Percentiles rank a stretch among this genome's conserved stretches.
Conservation (phyloP, 2,329 filamentous ascomycete genomes). For the Trichoderma sp. region DNA sequence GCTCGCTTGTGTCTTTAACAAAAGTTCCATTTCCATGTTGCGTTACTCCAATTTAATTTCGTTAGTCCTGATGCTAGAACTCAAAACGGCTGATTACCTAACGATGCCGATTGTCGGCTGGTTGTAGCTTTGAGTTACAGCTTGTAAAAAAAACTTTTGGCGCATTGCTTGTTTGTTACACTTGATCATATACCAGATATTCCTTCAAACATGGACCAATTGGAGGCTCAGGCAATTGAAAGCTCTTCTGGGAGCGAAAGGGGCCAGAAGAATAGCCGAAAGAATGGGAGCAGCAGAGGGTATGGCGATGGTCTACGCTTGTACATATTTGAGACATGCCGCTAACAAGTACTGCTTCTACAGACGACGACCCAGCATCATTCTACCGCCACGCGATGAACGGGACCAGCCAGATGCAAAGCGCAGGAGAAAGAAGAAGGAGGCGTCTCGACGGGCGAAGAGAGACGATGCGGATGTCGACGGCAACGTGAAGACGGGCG, state of each 20-base stretch:
- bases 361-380: conserved; percentile 56
- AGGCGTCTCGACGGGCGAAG: not conserved
- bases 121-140: not conserved
- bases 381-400: conserved; percentile 65
- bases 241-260: not conserved
- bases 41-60: not conserved
- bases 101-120: not conserved
- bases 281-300: not conserved
- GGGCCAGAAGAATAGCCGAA: not conserved
- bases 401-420: conserved; percentile 53
- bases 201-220: not conserved
- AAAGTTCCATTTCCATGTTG: not conserved
- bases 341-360: not conserved
- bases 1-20: not conserved
- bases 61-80: not conserved
- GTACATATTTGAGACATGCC: not conserved
- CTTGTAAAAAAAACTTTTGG: not conserved
- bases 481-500: not conserved
- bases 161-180: not conserved
- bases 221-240: not conserved
- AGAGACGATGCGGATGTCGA: not conserved
- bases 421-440: not conserved
- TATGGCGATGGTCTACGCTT: not conserved
- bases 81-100: not conserved
- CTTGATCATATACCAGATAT: not conserved